These are phyloP conservation scores for Petrea volubilis DNA, from an alignment of 257 asterid genomes.

Conservation along the genomic window DNA sequence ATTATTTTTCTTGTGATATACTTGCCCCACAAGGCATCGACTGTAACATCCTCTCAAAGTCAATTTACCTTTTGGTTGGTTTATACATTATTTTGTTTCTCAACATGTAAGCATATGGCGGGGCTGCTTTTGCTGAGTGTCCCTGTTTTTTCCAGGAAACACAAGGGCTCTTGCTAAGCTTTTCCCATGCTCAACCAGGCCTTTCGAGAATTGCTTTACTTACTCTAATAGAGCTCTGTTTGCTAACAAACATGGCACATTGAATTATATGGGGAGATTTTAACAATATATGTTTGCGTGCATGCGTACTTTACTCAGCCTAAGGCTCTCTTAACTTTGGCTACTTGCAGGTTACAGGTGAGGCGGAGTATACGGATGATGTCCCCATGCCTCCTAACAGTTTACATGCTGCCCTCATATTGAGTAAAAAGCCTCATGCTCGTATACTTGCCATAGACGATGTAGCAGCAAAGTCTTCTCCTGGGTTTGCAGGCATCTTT, in stretches of 20 bases:
- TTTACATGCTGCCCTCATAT: slow-evolving; percentile 73
- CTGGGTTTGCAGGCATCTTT: slow-evolving; percentile 82
- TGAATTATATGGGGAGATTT: too few species aligned
- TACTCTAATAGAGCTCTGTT: neutral
- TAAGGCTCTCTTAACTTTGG: too few species aligned
- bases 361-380: slow-evolving; percentile 98
- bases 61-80: too few species aligned
- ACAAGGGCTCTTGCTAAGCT: neutral
- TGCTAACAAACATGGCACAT: neutral
- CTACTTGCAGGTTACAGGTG: slow-evolving; percentile 82
- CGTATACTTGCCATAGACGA: slow-evolving; percentile 74
- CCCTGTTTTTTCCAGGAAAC: too few species aligned
- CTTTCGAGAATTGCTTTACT: neutral
- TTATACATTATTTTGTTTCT: too few species aligned
- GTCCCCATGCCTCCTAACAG: slow-evolving; percentile 84
- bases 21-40: too few species aligned
- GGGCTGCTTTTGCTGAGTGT: too few species aligned
- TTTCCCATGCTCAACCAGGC: neutral
- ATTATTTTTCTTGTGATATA: too few species aligned
- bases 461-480: slow-evolving; percentile 66
- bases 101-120: too few species aligned
- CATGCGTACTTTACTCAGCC: too few species aligned
- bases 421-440: slow-evolving; percentile 95
- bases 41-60: too few species aligned
- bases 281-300: too few species aligned